These are phyloP conservation scores for Chamaecyparis obtusa DNA, from an alignment of 75 land plant genomes.

Conservation along the genomic window DNA sequence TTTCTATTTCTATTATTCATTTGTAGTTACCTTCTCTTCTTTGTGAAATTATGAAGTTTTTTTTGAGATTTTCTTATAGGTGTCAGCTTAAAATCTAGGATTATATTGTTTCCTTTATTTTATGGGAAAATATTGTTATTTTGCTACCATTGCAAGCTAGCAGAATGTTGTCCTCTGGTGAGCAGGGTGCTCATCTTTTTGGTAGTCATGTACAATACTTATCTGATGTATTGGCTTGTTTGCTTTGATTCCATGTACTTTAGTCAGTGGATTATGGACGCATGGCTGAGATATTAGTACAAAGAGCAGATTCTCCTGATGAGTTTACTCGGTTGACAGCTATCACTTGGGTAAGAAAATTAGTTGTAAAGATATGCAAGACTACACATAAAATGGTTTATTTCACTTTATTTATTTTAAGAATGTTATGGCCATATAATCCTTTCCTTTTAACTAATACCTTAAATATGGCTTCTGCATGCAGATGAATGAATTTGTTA, in stretches of 20 bases:
- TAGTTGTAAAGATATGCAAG: background rate
- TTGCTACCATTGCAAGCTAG: background rate
- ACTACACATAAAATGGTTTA: background rate
- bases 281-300: slow-evolving; percentile 97
- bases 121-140: slow-evolving; percentile 1
- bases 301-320: slow-evolving; percentile 85
- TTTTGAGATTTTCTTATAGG: background rate
- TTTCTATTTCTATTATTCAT: background rate
- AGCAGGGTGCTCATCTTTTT: background rate
- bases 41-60: background rate
- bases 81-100: background rate
- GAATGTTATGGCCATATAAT: background rate
- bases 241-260: slow-evolving; percentile 13
- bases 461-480: slow-evolving; percentile 9
- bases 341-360: slow-evolving; percentile 86
- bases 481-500: slow-evolving; percentile 98
- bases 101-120: background rate
- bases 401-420: background rate
- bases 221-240: background rate
- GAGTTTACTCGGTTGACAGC: slow-evolving; percentile 94
- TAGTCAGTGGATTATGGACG: slow-evolving; percentile 99
- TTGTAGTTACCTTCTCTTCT: background rate
- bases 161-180: background rate
- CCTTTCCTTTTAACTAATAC: background rate
- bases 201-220: background rate